A percentile compares a stretch with the other conserved stretches of the same genome.
These are phyloP conservation scores for Pilobolus umbonatus DNA, from an alignment of 192 early-diverging fungal genomes.

Conservation along the genomic window DNA sequence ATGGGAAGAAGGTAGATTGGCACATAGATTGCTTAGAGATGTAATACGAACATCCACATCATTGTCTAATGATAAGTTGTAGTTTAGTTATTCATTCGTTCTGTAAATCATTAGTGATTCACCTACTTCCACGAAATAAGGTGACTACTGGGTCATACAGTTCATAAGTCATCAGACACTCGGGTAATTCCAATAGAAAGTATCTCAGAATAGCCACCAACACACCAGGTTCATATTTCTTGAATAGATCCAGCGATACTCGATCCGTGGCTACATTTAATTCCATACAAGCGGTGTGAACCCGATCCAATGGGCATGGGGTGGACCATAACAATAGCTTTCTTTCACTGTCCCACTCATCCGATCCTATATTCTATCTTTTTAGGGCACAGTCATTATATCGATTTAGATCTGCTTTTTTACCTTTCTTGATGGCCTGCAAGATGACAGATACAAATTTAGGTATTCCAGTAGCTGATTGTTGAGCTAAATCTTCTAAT, in stretches of 20 bases:
- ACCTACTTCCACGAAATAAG: slow-evolving; percentile 55
- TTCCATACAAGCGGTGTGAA: slow-evolving; percentile 60
- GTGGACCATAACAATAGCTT: slow-evolving; percentile 59
- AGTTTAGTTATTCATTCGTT: not conserved
- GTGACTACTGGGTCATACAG: slow-evolving; percentile 64
- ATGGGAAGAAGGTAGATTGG: slow-evolving; percentile 38
- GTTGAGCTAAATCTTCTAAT: slow-evolving; percentile 60
- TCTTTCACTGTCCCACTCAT: slow-evolving; percentile 25
- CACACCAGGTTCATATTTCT: slow-evolving; percentile 49
- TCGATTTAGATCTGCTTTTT: not conserved
- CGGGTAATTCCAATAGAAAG: slow-evolving; percentile 70
- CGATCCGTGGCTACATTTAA: slow-evolving; percentile 55
- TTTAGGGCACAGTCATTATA: no score
- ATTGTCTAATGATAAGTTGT: slow-evolving; percentile 4
- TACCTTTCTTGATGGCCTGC: slow-evolving; percentile 54
- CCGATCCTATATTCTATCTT: not conserved
- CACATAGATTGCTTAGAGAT: slow-evolving; percentile 44
- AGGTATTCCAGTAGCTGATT: slow-evolving; percentile 56
- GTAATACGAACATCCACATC: slow-evolving; percentile 30
- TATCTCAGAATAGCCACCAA: slow-evolving; percentile 58
- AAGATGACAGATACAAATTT: slow-evolving; percentile 57
- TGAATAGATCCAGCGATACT: slow-evolving; percentile 50
- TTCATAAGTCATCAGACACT: slow-evolving; percentile 61
- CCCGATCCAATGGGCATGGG: slow-evolving; percentile 45
- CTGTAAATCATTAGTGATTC: no score